Evolutionary conservation across 2,329 filamentous ascomycete species (phyloP), one percentile per base, ranked within the genome.

Genomic region (Pseudogymnoascus sp.): DNA sequence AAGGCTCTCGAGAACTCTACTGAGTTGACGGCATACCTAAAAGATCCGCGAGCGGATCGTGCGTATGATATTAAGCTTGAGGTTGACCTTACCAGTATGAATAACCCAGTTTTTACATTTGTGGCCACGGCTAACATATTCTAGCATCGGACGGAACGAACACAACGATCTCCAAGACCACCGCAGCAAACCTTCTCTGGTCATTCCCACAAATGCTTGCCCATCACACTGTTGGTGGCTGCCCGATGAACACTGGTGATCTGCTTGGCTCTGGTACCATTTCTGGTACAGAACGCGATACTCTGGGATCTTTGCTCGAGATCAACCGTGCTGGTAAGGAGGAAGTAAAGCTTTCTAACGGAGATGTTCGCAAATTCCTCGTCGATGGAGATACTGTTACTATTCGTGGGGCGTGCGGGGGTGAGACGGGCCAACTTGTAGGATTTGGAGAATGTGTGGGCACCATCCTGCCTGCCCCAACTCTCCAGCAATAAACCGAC

Each of bases 201-300:
- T 91, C 88, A 0, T 93, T 92, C 74, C 82, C 87, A 4, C 89
- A 93, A 72, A 91, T 92, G 88, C 77, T 93, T 39, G 83, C 89
- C 1, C 89, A 93, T 71, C 89, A 93, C 71, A 85, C 86, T 1
- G 80, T 90, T 53, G 88, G 86, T 1, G 89, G 89, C 5, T 94
- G 89, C 71, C 84, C 85, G 3, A 80, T 94, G 78, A 81, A 84
- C 53, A 81, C 85, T 0, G 89, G 89, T 35, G 89, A 94, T 70
- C 73, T 94, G 59, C 75, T 94, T 5, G 90, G 89, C 2, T 90
- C 87, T 2, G 90, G 90, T 2, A 94, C 90, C 1, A 93, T 94
- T 67, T 87, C 83, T 43, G 89, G 90, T 2, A 78, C 73, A 4
- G 77, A 77, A 47, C 72, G 75, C n/a, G 74, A 75, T 9, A 82